phyloP scores from a whole-genome alignment of 2,329 filamentous ascomycete species.

The Paraconiothyrium brasiliense region DNA sequence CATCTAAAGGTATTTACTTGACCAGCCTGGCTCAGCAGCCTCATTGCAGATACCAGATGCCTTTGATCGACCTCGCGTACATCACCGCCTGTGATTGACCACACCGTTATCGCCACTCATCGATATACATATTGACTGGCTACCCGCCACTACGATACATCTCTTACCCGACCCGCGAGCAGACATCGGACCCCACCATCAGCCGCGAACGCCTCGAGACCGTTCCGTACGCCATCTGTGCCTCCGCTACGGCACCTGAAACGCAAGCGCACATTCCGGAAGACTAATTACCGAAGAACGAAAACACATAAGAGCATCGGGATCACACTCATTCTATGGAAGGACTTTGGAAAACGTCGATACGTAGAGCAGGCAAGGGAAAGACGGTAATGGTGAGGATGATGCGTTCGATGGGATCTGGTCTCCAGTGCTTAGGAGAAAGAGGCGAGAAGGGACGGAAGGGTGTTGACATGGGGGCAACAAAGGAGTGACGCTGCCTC shows the following conservation, averaged over 20 bases:
- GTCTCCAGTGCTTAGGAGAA: not conserved
- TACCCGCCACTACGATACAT: conserved; percentile 19
- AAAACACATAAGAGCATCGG: conserved; percentile 1
- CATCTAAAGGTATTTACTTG: not conserved
- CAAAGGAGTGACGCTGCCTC: not conserved
- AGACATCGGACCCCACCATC: conserved; percentile 35
- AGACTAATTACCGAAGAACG: conserved; percentile 16
- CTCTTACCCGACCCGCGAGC: conserved; percentile 14
- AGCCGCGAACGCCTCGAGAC: conserved; percentile 25
- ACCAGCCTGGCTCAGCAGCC: not conserved
- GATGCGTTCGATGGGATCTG: not conserved
- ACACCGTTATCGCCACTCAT: not conserved
- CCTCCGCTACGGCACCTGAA: conserved; percentile 32
- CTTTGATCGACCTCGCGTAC: not conserved
- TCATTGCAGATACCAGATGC: not conserved
- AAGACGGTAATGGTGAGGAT: not conserved
- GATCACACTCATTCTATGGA: not conserved
- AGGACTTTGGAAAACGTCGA: conserved; percentile 15
- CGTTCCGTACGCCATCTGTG: conserved; percentile 30
- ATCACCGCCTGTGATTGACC: not conserved
- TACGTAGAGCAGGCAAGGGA: conserved; percentile 1
- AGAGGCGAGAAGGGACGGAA: not conserved
- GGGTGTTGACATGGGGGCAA: not conserved
- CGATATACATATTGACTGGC: not conserved
- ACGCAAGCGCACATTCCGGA: conserved; percentile 35